A percentile compares a stretch with the other conserved stretches of the same genome.
Evolutionary conservation across 106 monocot genomes (phyloP).

Genomic region (Narthecium ossifragum): DNA sequence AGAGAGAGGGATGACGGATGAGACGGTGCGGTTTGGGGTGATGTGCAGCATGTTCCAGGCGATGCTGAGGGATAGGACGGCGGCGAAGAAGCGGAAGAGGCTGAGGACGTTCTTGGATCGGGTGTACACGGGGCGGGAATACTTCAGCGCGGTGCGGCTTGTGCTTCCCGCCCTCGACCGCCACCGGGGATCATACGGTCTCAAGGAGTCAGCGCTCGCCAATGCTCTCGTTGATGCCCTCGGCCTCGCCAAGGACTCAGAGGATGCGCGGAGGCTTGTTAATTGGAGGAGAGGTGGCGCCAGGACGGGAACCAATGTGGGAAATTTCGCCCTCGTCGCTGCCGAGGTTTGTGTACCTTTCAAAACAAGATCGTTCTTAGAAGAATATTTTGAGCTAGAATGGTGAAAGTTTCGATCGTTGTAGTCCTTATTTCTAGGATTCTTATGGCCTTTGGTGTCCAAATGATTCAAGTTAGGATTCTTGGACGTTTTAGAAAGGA

Average conservation of each 20-base stretch:
- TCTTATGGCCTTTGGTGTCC: too few relatives aligned
- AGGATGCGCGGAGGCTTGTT: slow-evolving; percentile 70
- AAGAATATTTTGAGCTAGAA: too few relatives aligned
- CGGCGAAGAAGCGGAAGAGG: slow-evolving; percentile 71
- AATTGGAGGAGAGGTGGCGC: slow-evolving; percentile 93
- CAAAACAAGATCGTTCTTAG: too few relatives aligned
- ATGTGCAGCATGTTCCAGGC: slow-evolving; percentile 97
- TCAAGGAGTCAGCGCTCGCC: slow-evolving; percentile 82
- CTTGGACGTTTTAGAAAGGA: too few relatives aligned
- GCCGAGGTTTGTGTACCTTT: slow-evolving; percentile 33
- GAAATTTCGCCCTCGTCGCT: slow-evolving; percentile 85
- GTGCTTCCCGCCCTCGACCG: slow-evolving; percentile 81
- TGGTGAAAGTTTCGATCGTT: too few relatives aligned
- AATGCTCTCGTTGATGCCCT: slow-evolving; percentile 70
- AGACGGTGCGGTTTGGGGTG: slow-evolving; percentile 69
- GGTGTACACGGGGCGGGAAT: slow-evolving; percentile 69
- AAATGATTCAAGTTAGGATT: too few relatives aligned
- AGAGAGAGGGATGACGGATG: slow-evolving; percentile 49
- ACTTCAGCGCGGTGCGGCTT: slow-evolving; percentile 84
- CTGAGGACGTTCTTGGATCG: slow-evolving; percentile 81
- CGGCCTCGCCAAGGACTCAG: slow-evolving; percentile 83
- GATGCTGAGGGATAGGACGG: slow-evolving; percentile 68
- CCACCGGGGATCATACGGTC: slow-evolving; percentile 90
- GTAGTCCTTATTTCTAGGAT: too few relatives aligned
- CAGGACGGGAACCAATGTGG: slow-evolving; percentile 69